These are phyloP conservation scores for Marasmius oreades DNA, from an alignment of 1,284 basidiomycete genomes.

Conservation along the genomic window DNA sequence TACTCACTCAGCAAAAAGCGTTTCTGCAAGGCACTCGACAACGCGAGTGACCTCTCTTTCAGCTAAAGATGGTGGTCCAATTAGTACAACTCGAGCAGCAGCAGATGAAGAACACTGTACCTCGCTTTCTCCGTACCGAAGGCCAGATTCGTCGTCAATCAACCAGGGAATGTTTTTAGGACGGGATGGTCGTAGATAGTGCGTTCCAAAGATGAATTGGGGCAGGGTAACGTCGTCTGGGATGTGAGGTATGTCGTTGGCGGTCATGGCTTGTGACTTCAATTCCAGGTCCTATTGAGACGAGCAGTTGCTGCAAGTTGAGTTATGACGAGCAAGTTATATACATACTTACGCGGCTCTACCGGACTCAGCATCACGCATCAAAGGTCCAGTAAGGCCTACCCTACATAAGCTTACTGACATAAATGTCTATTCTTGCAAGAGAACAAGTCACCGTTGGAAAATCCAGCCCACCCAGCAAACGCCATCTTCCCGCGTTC, in stretches of 20 bases:
- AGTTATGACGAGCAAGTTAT: neutral
- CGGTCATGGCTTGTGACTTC: neutral
- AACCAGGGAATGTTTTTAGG: constrained; percentile 2
- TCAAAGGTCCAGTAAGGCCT: too few relatives aligned
- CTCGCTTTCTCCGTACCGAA: neutral
- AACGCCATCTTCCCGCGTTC: too few relatives aligned
- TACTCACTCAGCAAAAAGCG: neutral
- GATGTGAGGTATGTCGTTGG: neutral
- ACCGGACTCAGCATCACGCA: too few relatives aligned
- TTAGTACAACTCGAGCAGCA: neutral
- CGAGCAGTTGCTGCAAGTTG: neutral
- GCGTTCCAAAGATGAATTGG: neutral
- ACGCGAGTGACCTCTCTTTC: neutral
- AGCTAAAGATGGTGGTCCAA: neutral
- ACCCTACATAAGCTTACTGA: too few relatives aligned
- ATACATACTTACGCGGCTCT: neutral
- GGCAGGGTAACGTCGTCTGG: constrained; percentile 2
- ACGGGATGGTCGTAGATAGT: constrained; percentile 1
- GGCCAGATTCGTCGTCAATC: neutral
- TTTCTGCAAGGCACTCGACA: neutral
- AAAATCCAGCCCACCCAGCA: too few relatives aligned
- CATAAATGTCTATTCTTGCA: too few relatives aligned
- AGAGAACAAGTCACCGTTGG: too few relatives aligned
- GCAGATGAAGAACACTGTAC: neutral
- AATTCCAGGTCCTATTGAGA: neutral